Conservation (phyloP, 106 monocot species). For the Dioscorea dumetorum region DNA sequence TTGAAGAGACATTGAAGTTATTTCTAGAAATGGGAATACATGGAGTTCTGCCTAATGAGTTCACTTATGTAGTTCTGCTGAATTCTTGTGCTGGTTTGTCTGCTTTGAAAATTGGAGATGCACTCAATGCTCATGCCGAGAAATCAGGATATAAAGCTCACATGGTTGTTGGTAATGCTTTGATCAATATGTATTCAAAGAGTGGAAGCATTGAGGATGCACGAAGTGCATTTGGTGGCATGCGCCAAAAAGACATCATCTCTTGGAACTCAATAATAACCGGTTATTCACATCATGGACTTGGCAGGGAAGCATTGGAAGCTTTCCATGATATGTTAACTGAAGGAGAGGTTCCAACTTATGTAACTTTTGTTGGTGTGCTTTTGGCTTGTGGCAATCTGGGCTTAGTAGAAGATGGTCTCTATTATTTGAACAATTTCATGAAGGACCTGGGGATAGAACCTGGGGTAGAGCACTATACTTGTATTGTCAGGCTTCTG, state of each 20-base stretch:
- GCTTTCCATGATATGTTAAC: slow-evolving; percentile 38
- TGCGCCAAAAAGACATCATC: slow-evolving; percentile 39
- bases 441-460: slow-evolving; percentile 34
- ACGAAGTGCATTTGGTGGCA: slow-evolving; percentile 21
- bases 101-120: slow-evolving; percentile 42
- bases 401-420: slow-evolving; percentile 45
- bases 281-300: slow-evolving; percentile 46
- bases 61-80: slow-evolving; percentile 44
- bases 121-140: slow-evolving; percentile 33
- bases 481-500: slow-evolving; percentile 61
- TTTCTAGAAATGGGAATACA: slow-evolving; percentile 36
- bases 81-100: slow-evolving; percentile 51
- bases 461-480: slow-evolving; percentile 65
- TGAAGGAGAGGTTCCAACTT: slow-evolving; percentile 31
- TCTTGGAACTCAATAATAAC: slow-evolving; percentile 77
- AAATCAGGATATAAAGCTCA: slow-evolving; percentile 34
- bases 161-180: slow-evolving; percentile 37
- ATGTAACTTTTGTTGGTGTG: slow-evolving; percentile 58
- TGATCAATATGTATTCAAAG: slow-evolving; percentile 72
- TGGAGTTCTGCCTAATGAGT: slow-evolving; percentile 37
- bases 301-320: slow-evolving; percentile 45
- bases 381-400: slow-evolving; percentile 55
- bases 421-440: slow-evolving; percentile 38
- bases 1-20: slow-evolving; percentile 54
- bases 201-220: slow-evolving; percentile 48